A percentile compares a stretch with the other conserved stretches of the same genome.
These are phyloP conservation scores for Emergomyces africanus DNA, from an alignment of 2,329 filamentous ascomycete genomes.

Conservation along the genomic window DNA sequence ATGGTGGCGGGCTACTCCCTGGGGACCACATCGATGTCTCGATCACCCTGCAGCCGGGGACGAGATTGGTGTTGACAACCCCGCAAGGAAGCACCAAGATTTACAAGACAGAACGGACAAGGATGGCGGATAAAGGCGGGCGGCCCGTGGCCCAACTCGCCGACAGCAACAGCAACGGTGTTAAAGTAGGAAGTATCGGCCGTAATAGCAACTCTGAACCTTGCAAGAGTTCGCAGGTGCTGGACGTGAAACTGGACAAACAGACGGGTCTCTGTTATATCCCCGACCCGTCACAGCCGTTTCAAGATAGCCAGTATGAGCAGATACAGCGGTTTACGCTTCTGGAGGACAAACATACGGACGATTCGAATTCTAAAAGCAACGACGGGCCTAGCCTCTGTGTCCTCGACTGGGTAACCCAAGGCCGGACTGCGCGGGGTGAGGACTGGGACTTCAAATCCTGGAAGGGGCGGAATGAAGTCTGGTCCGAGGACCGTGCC, in stretches of 20 bases:
- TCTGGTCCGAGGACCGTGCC: conserved; percentile 34
- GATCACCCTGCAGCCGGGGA: conserved; percentile 50
- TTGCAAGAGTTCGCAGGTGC: conserved; percentile 36
- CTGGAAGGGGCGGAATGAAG: conserved; percentile 78
- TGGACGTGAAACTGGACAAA: conserved; percentile 36
- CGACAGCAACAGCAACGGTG: neutral
- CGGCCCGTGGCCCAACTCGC: conserved; percentile 12
- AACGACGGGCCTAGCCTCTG: conserved; percentile 47
- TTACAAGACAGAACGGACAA: conserved; percentile 57
- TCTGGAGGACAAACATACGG: conserved; percentile 1
- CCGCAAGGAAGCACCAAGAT: conserved; percentile 82
- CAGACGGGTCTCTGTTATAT: conserved; percentile 50
- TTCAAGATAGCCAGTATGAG: conserved; percentile 68
- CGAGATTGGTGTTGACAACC: conserved; percentile 51
- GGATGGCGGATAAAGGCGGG: conserved; percentile 23
- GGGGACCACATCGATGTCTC: conserved; percentile 69
- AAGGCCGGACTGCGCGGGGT: conserved; percentile 70
- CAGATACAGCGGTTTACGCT: conserved; percentile 69
- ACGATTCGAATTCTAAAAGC: conserved; percentile 1
- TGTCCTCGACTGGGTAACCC: conserved; percentile 86
- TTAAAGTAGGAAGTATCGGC: neutral
- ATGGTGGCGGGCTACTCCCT: conserved; percentile 83
- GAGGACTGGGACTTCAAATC: conserved; percentile 75
- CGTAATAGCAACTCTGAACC: neutral
- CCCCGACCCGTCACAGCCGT: conserved; percentile 89